Base-by-base conservation (phyloP, 139 green algal genomes). In the Desmodesmus armatus region DNA sequence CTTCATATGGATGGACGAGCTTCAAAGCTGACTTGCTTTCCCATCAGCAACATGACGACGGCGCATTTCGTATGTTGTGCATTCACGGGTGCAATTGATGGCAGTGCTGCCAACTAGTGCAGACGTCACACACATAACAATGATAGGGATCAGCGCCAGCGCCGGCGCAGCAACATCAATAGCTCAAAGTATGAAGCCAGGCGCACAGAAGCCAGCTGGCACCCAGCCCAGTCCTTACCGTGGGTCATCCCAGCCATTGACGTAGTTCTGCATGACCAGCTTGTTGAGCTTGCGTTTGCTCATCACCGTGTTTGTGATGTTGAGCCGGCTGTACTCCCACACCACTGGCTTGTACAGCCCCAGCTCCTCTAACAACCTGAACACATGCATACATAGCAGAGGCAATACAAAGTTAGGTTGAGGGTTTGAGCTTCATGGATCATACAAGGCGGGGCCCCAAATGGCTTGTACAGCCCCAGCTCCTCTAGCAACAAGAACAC, bases 161-260 rank as follows among this genome's bases (percentile, higher is more conserved):
- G 17, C 0, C 47, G 17, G 47, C 47, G 47, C 47, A 58, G 47
- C 47, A 58, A 15, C 47, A 58, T 13, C 47, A 58, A 23, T 25
- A n/a, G 53, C 53, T n/a, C 53, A 63, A 23, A 17, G 6, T 17
- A 17, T n/a, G 7, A 19, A 63, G 53, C 53, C 27, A n/a, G n/a
- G 15, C 53, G n/a, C 53, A 19, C 11, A 63, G 7, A 19, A n/a
- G 40, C 7, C 62, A 71, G 7, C 62, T 7, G 6, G 40, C 29
- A 27, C 39, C 2, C 62, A 71, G 29, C n/a, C 13, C 95, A 75
- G 58, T 15, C 35, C 72, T 72, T 23, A 82, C 76, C 76, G 89
- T 17, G 97, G 97, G 91, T 99, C 97, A 77, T 99, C 97, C 97
- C 97, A 99, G 29, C 97, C 97, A 13, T 92, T 74, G 25, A 99